Evolutionary conservation across 768 basidiomycete species (phyloP), one percentile per base, ranked within the genome.

Genomic region (Leccinum subgranulosum): DNA sequence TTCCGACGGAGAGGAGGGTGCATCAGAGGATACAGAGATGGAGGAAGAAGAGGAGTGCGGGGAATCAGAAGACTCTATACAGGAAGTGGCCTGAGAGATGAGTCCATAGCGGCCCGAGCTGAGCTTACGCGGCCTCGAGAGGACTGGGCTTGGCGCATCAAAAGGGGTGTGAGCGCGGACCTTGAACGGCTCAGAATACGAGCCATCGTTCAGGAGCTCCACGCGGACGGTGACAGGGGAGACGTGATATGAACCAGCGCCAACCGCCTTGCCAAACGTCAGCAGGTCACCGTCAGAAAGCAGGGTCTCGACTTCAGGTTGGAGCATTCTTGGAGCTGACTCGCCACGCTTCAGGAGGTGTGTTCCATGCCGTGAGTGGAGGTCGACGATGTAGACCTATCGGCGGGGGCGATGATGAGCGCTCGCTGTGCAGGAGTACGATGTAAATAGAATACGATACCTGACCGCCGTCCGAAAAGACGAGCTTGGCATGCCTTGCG

Each of bases 231-330:
- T 80, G 43, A 91, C 75, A 12, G 89, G 89, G 3, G 77, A 75
- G 29, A 90, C 89, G 27, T 79, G 72, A 53, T 81, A 81, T 23
- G 80, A 78, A 49, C 82, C 81, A 58, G 81, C 80, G 36, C 84
- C 86, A 1, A 92, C 90, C 6, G 79, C 74, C 73, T 91, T 92
- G 63, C 90, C 90, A 64, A 92, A 89, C 2, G 88, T 91, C 57
- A 92, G 63, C 31, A 82, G 69, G 66, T 91, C 90, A 58, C 87
- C 88, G 64, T 90, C 83, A 43, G 76, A 66, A 49, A 92, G 82
- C 39, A 76, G 66, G 31, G 78, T 80, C 28, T 86, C 81, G 7
- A 78, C 75, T 62, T 87, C 84, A 14, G 86, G 76, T 47, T 74
- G 73, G 21, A 92, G 73, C 58, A 67, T 75, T 65, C 68, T 82